phyloP scores from a whole-genome alignment of 1,284 basidiomycete genomes.

The Taiwanofungus camphoratus region DNA sequence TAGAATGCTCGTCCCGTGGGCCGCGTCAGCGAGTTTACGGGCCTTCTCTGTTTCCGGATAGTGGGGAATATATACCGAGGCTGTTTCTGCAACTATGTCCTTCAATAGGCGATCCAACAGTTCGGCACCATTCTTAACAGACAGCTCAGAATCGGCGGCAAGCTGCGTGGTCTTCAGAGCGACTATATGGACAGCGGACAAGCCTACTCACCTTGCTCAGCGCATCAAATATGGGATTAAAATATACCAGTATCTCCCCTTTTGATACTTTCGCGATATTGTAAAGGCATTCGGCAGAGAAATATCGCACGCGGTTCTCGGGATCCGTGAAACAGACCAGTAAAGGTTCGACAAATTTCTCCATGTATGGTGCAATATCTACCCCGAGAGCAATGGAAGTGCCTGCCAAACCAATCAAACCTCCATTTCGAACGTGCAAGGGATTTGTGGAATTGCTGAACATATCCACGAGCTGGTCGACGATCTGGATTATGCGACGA shows the following conservation, averaged over 20 bases:
- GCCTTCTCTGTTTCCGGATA: slow-evolving; percentile 76
- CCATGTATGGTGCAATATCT: slow-evolving; percentile 91
- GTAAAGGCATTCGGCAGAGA: slow-evolving; percentile 96
- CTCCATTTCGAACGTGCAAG: slow-evolving; percentile 89
- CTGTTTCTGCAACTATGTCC: slow-evolving; percentile 96
- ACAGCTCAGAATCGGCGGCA: slow-evolving; percentile 92
- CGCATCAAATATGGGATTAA: slow-evolving; percentile 97
- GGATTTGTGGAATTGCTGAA: slow-evolving; percentile 79
- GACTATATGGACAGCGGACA: slow-evolving; percentile 1
- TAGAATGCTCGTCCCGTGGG: slow-evolving; percentile 37
- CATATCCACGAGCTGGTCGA: slow-evolving; percentile 93
- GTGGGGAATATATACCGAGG: slow-evolving; percentile 90
- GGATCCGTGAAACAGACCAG: slow-evolving; percentile 93
- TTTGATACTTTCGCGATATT: slow-evolving; percentile 99
- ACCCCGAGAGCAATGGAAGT: slow-evolving; percentile 94
- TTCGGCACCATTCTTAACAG: slow-evolving; percentile 98
- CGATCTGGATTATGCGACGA: slow-evolving; percentile 78
- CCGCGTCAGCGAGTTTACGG: slow-evolving; percentile 39
- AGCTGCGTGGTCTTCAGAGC: slow-evolving; percentile 48
- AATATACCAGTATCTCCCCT: slow-evolving; percentile 94
- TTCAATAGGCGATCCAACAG: slow-evolving; percentile 96
- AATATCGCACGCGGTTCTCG: slow-evolving; percentile 94
- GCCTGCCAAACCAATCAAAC: slow-evolving; percentile 93
- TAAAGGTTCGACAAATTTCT: slow-evolving; percentile 86
- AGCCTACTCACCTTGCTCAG: slow-evolving; percentile 79